Evolutionary conservation across 441 rosid species (phyloP), one percentile per base, ranked within the genome.

Genomic region (Gossypium lobatum): DNA sequence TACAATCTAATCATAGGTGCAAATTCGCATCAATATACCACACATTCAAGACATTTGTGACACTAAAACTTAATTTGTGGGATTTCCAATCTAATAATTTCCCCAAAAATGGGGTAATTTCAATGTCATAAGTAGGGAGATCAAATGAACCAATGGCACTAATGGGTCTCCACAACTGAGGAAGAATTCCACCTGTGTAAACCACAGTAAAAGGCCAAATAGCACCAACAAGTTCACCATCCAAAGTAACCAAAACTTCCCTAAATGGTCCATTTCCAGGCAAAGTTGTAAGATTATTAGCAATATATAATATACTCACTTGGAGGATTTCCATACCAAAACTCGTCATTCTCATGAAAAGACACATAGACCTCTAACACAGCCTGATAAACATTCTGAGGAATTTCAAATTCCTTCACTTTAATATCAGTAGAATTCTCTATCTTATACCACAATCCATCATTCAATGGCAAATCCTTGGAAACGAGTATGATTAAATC

Each of bases 171-270:
- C 97, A 95, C 1, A 92, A 79, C 0, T 88, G 85, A 60, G 97
- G 96, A 79, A 85, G 91, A 53, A 88, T 71, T 34, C 97, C 97
- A 34, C 98, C 98, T 0, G 97, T 91, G 78, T 80, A 95, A 45
- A 92, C 83, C 74, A 95, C 97, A 17, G 98, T 91, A 73, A 95
- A 95, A 16, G 97, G 97, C 97, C 97, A 92, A 66, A 91, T 67
- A 1, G 92, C 89, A 50, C 98, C 98, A 3, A 90, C 88, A 0
- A 82, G 10, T 26, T 62, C 72, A 0, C 86, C 93, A 59, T 95
- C 97, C 16, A 95, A 85, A 77, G 81, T 87, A 18, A 95, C 85
- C 64, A 91, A 72, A 78, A 89, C 94, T 88, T 95, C 97, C 79
- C 97, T 85, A 67, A 95, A 95, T 64, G 97, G 93, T 58, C 98